Conservation (phyloP, 202 grass and related monocot genomes). For the Cymbopogon flexuosus region DNA sequence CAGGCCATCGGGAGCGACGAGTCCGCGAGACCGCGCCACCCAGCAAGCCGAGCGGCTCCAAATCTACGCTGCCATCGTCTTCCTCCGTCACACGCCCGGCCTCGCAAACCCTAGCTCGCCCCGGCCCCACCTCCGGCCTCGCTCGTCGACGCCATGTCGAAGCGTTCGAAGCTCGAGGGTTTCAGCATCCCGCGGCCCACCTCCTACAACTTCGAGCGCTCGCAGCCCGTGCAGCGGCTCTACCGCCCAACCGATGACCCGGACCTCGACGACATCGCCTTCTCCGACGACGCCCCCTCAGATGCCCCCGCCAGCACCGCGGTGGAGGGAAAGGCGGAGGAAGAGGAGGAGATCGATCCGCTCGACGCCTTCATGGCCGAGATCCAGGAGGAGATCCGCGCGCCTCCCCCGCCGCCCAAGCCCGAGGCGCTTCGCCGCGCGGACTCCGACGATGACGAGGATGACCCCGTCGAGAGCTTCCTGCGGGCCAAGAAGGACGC, state of each 20-base stretch:
- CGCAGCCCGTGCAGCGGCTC: slow-evolving; percentile 57
- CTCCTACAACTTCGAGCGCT: slow-evolving; percentile 80
- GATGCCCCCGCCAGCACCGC: not conserved
- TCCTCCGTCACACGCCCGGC: not conserved
- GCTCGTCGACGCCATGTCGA: slow-evolving; percentile 52
- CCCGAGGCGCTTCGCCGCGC: slow-evolving; percentile 49
- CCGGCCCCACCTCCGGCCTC: not conserved
- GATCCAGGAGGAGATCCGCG: slow-evolving; percentile 85
- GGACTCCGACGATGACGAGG: slow-evolving; percentile 55
- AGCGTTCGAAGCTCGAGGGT: slow-evolving; percentile 78
- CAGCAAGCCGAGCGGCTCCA: slow-evolving; percentile 15
- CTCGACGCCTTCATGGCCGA: slow-evolving; percentile 96
- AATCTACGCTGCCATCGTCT: slow-evolving; percentile 20
- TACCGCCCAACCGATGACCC: slow-evolving; percentile 64
- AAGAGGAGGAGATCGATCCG: slow-evolving; percentile 70
- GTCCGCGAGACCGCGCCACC: not conserved
- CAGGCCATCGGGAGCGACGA: slow-evolving; percentile 23
- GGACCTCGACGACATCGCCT: slow-evolving; percentile 90
- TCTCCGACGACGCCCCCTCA: slow-evolving; percentile 47
- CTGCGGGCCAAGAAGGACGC: slow-evolving; percentile 83
- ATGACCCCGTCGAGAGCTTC: slow-evolving; percentile 90
- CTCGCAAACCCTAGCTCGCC: slow-evolving; percentile 39
- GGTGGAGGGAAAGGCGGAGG: not conserved
- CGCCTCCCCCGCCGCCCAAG: slow-evolving; percentile 51
- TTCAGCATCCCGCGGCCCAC: slow-evolving; percentile 77